Conservation (phyloP, 805 yeast genomes). For the Metschnikowia shivogae region DNA sequence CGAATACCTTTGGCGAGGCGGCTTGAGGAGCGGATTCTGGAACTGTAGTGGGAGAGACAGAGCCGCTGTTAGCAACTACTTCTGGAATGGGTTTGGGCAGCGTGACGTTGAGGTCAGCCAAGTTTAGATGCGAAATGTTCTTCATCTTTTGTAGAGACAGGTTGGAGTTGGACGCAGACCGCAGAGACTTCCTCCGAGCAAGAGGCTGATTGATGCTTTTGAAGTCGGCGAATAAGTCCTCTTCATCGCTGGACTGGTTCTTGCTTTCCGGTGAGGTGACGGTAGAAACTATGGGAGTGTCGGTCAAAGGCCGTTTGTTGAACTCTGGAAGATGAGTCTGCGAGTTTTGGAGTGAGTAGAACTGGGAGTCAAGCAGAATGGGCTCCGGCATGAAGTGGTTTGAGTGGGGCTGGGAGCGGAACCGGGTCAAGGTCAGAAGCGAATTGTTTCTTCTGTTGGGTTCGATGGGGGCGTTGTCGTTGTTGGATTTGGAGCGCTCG, state of each 20-base stretch:
- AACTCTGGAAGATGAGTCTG: slow-evolving; percentile 46
- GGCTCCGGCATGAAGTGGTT: slow-evolving; percentile 13
- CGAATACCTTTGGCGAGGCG: slow-evolving; percentile 5
- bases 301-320: slow-evolving; percentile 68
- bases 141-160: slow-evolving; percentile 23
- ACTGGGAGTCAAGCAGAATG: slow-evolving; percentile 12
- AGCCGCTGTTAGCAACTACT: slow-evolving; percentile 12
- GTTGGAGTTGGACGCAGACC: not conserved
- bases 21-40: slow-evolving; percentile 5
- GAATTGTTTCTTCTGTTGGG: slow-evolving; percentile 2
- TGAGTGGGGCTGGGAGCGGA: slow-evolving; percentile 17
- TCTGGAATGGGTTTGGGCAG: slow-evolving; percentile 10
- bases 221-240: slow-evolving; percentile 12
- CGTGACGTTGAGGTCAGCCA: slow-evolving; percentile 28
- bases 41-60: slow-evolving; percentile 21
- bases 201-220: slow-evolving; percentile 7
- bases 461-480: not conserved
- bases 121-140: slow-evolving; percentile 39
- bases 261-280: slow-evolving; percentile 49
- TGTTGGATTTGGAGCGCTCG: not conserved
- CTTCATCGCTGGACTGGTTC: slow-evolving; percentile 30
- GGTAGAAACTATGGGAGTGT: slow-evolving; percentile 64
- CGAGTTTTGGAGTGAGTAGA: slow-evolving; percentile 11
- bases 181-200: slow-evolving; percentile 1
- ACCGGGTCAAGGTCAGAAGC: slow-evolving; percentile 12